These are phyloP conservation scores for Aechmea fasciata DNA, from an alignment of 176 grass and related monocot species.

Conservation along the genomic window DNA sequence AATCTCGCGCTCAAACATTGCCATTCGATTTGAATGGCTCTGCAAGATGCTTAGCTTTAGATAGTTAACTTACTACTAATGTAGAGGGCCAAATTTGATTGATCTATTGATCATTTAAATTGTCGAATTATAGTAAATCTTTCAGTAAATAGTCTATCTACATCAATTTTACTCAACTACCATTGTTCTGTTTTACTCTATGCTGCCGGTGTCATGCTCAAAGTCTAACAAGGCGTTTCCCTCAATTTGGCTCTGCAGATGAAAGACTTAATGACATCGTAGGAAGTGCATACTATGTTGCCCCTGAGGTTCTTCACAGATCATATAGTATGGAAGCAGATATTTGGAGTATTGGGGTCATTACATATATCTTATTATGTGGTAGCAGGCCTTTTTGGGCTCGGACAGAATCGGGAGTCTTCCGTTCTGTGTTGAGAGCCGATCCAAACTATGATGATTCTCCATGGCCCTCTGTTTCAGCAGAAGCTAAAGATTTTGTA, in stretches of 20 bases:
- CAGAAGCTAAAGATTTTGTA: slow-evolving; percentile 29
- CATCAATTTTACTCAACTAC: too few species aligned
- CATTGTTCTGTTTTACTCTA: too few species aligned
- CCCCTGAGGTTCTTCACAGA: slow-evolving; percentile 60
- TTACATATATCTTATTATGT: slow-evolving; percentile 21
- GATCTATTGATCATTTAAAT: too few species aligned
- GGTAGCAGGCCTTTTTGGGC: slow-evolving; percentile 31
- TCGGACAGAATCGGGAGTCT: slow-evolving; percentile 24
- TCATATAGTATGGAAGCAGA: slow-evolving; percentile 29
- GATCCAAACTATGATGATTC: slow-evolving; percentile 21
- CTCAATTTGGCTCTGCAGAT: slow-evolving; percentile 8
- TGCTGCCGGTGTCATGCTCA: too few species aligned
- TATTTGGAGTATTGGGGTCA: slow-evolving; percentile 27
- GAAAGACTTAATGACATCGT: slow-evolving; percentile 36
- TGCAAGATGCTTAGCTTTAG: too few species aligned
- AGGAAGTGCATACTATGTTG: slow-evolving; percentile 98
- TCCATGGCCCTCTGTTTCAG: slow-evolving; percentile 18
- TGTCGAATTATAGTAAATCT: too few species aligned
- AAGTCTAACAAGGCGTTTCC: too few species aligned
- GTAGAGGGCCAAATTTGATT: too few species aligned
- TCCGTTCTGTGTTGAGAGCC: slow-evolving; percentile 15
- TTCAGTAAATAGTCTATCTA: too few species aligned
- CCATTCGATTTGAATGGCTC: too few species aligned
- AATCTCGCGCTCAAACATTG: too few species aligned
- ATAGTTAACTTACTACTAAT: too few species aligned